These are phyloP conservation scores for Dicorynia guianensis DNA, from an alignment of 306 rosid genomes.

Conservation along the genomic window DNA sequence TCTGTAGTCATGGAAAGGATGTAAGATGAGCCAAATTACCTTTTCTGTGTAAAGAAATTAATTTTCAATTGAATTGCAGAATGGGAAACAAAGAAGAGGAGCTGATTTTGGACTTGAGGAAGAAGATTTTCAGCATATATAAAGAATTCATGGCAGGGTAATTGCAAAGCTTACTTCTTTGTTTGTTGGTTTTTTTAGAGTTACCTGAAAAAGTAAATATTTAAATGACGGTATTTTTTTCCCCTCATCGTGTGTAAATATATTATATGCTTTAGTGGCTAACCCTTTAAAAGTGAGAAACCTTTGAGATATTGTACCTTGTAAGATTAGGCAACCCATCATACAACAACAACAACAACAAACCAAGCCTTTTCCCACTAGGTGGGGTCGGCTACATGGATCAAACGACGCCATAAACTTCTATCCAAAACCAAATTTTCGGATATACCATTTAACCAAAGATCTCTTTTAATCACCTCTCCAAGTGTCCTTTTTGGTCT, in stretches of 20 bases:
- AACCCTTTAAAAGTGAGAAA: not conserved
- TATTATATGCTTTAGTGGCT: not conserved
- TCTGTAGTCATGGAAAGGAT: not conserved
- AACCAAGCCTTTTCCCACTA: too few relatives aligned
- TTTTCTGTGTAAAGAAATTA: not conserved
- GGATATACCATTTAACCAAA: too few relatives aligned
- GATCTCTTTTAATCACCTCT: too few relatives aligned
- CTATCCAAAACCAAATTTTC: too few relatives aligned
- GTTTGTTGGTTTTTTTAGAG: not conserved
- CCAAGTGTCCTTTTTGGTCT: too few relatives aligned
- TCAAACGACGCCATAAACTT: too few relatives aligned
- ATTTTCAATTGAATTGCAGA: constrained; percentile 31
- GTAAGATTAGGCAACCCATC: not conserved
- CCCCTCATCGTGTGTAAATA: not conserved
- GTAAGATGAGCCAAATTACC: not conserved
- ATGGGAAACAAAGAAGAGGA: constrained; percentile 45
- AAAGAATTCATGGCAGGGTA: constrained; percentile 79
- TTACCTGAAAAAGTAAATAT: not conserved
- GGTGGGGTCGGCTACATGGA: too few relatives aligned
- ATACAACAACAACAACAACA: too few relatives aligned
- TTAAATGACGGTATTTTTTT: not conserved
- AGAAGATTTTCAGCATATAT: constrained; percentile 49
- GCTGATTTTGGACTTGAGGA: constrained; percentile 41
- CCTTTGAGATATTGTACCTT: not conserved
- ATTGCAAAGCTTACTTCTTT: constrained; percentile 18